These are phyloP conservation scores for Corymbia citriodora DNA, from an alignment of 441 rosid species.

Conservation along the genomic window DNA sequence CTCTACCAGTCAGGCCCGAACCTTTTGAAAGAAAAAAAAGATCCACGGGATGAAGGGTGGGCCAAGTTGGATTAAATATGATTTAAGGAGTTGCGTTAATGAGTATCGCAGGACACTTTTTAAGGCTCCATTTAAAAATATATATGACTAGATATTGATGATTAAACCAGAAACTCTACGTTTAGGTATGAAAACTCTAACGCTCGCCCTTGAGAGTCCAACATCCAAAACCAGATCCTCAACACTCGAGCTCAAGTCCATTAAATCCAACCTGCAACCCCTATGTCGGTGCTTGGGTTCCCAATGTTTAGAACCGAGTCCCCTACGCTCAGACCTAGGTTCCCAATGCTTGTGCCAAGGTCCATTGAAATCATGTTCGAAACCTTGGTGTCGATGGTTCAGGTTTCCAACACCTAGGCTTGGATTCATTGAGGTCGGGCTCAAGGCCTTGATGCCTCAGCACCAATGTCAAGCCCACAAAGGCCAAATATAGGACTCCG, in stretches of 20 bases:
- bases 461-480: background rate
- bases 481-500: background rate
- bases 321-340: background rate
- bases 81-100: background rate
- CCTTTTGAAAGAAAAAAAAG: background rate
- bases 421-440: background rate
- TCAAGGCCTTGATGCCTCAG: accelerated
- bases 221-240: background rate
- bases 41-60: background rate
- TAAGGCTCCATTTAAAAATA: background rate
- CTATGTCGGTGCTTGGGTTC: accelerated
- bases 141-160: too few relatives aligned
- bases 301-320: accelerated
- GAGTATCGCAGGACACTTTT: background rate
- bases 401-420: background rate
- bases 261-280: accelerated
- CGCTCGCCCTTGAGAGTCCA: background rate
- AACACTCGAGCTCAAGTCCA: background rate
- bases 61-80: background rate
- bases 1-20: background rate
- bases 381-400: background rate
- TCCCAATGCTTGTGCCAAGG: background rate
- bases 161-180: background rate
- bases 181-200: background rate
- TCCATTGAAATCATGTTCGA: background rate